These are phyloP conservation scores for Candida ulmi DNA, from an alignment of 805 yeast species.

Conservation along the genomic window DNA sequence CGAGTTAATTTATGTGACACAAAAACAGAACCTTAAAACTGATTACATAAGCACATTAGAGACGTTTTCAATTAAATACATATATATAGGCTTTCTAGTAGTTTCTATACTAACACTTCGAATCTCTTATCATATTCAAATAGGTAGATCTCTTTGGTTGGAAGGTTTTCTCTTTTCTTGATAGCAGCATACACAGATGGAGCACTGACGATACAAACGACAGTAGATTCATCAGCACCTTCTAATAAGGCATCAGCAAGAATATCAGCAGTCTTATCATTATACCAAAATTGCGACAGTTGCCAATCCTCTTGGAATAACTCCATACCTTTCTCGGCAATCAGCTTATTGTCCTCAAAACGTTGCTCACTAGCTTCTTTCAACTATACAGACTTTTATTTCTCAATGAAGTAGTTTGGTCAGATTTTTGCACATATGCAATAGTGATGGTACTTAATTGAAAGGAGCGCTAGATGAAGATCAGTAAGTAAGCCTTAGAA, in stretches of 20 bases:
- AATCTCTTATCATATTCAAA: constrained; percentile 80
- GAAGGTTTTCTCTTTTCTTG: constrained; percentile 49
- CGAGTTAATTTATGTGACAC: no score
- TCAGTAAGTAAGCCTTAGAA: no score
- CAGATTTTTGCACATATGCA: no score
- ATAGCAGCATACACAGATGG: constrained; percentile 91
- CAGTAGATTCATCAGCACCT: constrained; percentile 69
- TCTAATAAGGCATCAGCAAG: constrained; percentile 69
- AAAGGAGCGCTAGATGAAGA: no score
- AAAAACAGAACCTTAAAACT: no score
- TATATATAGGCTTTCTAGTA: no score
- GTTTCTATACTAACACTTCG: no score
- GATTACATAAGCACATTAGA: no score
- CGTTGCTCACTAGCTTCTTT: constrained; percentile 56
- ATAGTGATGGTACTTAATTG: no score
- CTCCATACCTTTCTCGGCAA: constrained; percentile 49
- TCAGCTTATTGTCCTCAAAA: constrained; percentile 22
- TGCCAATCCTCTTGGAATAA: constrained; percentile 91
- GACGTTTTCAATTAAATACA: no score
- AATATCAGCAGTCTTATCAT: constrained; percentile 62
- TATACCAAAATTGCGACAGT: constrained; percentile 84
- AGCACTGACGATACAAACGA: constrained; percentile 75
- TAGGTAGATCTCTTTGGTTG: constrained; percentile 66
- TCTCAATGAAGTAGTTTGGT: no score
- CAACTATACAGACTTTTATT: no score